Evolutionary conservation across 768 basidiomycete genomes (phyloP).

Genomic region (Chiua virens): DNA sequence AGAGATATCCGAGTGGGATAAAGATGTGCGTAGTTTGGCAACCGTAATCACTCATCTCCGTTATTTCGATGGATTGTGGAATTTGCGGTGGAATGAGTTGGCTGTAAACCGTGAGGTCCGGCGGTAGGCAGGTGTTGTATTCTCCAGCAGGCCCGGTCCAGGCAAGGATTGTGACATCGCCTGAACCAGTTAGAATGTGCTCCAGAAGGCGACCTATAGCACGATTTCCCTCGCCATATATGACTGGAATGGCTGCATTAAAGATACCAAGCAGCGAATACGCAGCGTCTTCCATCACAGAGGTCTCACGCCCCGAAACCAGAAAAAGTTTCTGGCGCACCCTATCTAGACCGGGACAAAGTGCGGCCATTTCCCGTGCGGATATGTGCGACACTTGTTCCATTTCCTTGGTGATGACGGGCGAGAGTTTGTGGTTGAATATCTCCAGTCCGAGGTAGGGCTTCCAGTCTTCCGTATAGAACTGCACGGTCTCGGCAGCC

Average conservation of each 20-base stretch:
- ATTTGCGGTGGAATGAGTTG: neutral
- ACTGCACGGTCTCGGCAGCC: slow-evolving; percentile 1
- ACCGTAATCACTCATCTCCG: neutral
- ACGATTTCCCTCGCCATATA: no score
- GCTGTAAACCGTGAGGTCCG: slow-evolving; percentile 2
- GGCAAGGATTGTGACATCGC: neutral
- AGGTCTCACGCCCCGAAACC: slow-evolving; percentile 7
- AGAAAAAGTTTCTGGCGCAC: slow-evolving; percentile 3
- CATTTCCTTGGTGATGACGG: neutral
- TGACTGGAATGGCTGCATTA: no score
- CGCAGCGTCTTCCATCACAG: neutral
- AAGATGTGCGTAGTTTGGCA: neutral
- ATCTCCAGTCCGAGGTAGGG: slow-evolving; percentile 1
- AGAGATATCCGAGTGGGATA: neutral
- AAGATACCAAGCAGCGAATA: no score
- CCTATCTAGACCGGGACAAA: no score
- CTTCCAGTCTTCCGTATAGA: slow-evolving; percentile 10
- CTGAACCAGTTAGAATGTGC: neutral
- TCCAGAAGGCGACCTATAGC: neutral
- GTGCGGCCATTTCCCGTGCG: no score
- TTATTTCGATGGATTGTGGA: neutral
- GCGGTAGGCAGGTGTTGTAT: slow-evolving; percentile 1
- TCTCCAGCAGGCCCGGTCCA: neutral
- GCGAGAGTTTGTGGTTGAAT: slow-evolving; percentile 10
- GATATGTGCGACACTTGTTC: no score